Conservation (phyloP, 768 basidiomycete species). For the Rhizopogon vulgaris region DNA sequence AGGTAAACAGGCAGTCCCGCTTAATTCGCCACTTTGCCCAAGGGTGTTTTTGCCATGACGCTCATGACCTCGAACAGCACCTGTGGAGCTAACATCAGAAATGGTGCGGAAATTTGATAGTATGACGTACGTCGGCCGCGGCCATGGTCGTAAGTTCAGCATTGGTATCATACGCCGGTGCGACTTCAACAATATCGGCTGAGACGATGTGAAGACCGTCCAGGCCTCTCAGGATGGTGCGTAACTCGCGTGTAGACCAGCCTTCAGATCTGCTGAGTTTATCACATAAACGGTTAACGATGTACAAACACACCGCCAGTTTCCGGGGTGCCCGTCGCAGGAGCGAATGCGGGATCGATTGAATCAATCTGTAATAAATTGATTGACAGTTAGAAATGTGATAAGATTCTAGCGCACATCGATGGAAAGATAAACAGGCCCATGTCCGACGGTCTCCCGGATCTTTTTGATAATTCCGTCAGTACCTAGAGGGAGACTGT, state of each 20-base stretch:
- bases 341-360: conserved; percentile 77
- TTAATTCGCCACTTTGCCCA: conserved; percentile 47
- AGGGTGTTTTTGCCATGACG: conserved; percentile 74
- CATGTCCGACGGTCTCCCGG: conserved; percentile 65
- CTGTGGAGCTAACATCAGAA: conserved; percentile 29
- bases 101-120: conserved; percentile 1
- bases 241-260: conserved; percentile 80
- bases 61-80: conserved; percentile 71
- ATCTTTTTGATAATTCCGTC: conserved; percentile 78
- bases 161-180: conserved; percentile 72
- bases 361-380: conserved; percentile 53
- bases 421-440: conserved; percentile 74
- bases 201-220: conserved; percentile 73
- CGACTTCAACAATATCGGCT: conserved; percentile 81
- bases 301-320: conserved; percentile 47
- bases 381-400: conserved; percentile 1
- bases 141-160: conserved; percentile 61
- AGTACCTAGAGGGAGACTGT: conserved; percentile 38
- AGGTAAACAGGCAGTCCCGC: background rate
- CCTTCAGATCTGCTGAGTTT: conserved; percentile 9
- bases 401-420: conserved; percentile 42
- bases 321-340: conserved; percentile 82
- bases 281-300: background rate
- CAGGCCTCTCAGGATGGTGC: conserved; percentile 69
- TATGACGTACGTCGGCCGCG: conserved; percentile 47